Conservation (phyloP, 306 rosid species). For the Pterocarpus santalinus region DNA sequence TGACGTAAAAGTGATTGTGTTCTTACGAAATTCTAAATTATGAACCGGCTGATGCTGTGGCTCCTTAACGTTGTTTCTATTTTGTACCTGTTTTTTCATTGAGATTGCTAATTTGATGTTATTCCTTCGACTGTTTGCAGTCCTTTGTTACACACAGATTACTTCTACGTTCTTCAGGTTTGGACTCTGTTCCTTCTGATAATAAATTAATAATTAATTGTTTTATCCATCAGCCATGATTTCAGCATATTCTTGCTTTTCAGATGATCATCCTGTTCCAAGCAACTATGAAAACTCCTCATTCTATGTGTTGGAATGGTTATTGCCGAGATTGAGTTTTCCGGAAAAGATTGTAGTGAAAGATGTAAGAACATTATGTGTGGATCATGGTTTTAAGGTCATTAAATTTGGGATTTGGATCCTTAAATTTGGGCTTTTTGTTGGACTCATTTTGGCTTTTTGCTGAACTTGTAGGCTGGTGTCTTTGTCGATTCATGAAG, state of each 20-base stretch:
- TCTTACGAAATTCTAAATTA: constrained; percentile 3
- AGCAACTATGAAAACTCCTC: constrained; percentile 55
- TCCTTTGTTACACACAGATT: constrained; percentile 86
- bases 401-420: not conserved
- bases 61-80: not conserved
- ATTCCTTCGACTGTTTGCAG: constrained; percentile 61
- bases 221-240: constrained; percentile 34
- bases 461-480: constrained; percentile 64
- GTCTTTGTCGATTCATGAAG: constrained; percentile 58
- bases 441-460: constrained; percentile 27
- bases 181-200: constrained; percentile 28
- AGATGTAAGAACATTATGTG: constrained; percentile 63
- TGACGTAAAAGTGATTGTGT: constrained; percentile 9
- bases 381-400: constrained; percentile 26
- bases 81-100: constrained; percentile 9
- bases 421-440: not conserved
- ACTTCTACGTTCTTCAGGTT: constrained; percentile 79
- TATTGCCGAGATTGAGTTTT: constrained; percentile 66
- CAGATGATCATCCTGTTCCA: constrained; percentile 60
- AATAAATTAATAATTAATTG: constrained; percentile 9
- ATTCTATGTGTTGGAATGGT: constrained; percentile 73
- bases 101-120: constrained; percentile 43
- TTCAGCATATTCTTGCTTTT: constrained; percentile 42
- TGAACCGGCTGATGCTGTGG: constrained; percentile 23
- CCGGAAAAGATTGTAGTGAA: constrained; percentile 71